Evolutionary conservation across 176 grass and related monocot genomes (phyloP), one percentile per base, ranked within the genome.

Genomic region (Metroxylon sagu): DNA sequence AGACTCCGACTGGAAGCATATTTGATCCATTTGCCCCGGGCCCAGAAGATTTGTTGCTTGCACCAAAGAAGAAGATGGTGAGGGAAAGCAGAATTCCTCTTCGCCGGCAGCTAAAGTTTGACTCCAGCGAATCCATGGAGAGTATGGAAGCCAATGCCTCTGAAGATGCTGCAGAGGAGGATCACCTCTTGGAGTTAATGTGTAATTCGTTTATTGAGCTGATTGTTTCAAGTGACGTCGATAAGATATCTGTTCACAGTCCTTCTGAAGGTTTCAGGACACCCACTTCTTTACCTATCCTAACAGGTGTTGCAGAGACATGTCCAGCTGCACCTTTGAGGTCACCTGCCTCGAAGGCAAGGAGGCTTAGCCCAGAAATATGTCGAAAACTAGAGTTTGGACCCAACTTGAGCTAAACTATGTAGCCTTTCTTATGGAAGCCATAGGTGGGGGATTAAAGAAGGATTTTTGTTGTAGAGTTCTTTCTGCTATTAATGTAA

Each of bases 381-480:
- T 86, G 87, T 53, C 65, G 76, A 27, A 85, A 90, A 76, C 83
- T 86, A 16, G 68, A 86, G 25, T 90, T 90, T 2, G 79, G 58
- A 53, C 26, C 71, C 14, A 29, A 56, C 16, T 50, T 52, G 17
- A 4, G 16, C 60, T 29, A 21, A 66, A 43, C 35, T 10, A 43
- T 43, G 35, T 43, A 43, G 35, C 35, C 35, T 43, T 39, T 43
- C 35, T 43, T 10, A 43, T 43, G 35, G 35, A 43, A 12, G 8
- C 8, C 35, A 43, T 43, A 43, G 35, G 35, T 14, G 35, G 35
- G 35, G 35, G 35, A 43, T 14, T 2, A 10, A 43, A 43, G 35
- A 43, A 43, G 35, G 35, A 6, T 43, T 43, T 23, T 10, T 43
- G 35, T 43, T 43, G 12, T 10, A 43, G 35, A 12, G 10, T 43